Conservation (phyloP, 2,329 filamentous ascomycete species). For the Aspergillus vadensis region DNA sequence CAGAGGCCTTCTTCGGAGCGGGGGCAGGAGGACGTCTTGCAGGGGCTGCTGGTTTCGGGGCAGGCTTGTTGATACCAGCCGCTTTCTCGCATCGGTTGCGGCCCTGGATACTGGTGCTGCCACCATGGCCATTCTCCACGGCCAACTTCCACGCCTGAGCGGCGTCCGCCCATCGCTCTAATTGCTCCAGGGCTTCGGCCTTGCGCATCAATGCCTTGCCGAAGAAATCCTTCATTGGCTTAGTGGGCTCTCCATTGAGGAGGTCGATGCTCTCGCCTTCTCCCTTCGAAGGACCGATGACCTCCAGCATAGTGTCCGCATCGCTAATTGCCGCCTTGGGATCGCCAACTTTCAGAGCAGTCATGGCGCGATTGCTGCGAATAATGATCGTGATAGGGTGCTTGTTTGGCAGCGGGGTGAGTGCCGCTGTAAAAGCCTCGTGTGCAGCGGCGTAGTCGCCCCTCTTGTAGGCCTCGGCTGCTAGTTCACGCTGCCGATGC, state of each 20-base stretch:
- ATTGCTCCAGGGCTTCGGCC: constrained; percentile 90
- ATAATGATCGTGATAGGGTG: constrained; percentile 89
- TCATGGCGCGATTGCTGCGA: constrained; percentile 86
- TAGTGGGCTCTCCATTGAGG: constrained; percentile 62
- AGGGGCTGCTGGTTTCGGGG: constrained; percentile 50
- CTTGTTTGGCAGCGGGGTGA: constrained; percentile 70
- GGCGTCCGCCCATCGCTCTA: constrained; percentile 92
- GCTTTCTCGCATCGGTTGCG: constrained; percentile 88
- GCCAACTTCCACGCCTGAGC: constrained; percentile 76
- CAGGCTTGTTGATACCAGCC: constrained; percentile 63
- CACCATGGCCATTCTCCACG: constrained; percentile 84
- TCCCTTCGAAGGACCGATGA: constrained; percentile 79
- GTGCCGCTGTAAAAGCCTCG: constrained; percentile 74
- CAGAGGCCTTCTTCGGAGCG: constrained; percentile 36
- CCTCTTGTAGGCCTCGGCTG: constrained; percentile 87
- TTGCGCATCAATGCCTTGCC: constrained; percentile 93
- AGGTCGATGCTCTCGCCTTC: constrained; percentile 78
- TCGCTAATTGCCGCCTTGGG: constrained; percentile 84
- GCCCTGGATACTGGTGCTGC: constrained; percentile 77
- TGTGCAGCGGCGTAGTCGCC: constrained; percentile 91
- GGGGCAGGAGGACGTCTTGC: constrained; percentile 52
- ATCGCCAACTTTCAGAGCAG: constrained; percentile 86
- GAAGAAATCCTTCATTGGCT: constrained; percentile 90
- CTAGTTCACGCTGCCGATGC: constrained; percentile 74
- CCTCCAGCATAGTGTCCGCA: constrained; percentile 73